A percentile compares a stretch with the other conserved stretches of the same genome.
These are phyloP conservation scores for Scutellaria galericulata DNA, from an alignment of 257 asterid genomes.

Conservation along the genomic window DNA sequence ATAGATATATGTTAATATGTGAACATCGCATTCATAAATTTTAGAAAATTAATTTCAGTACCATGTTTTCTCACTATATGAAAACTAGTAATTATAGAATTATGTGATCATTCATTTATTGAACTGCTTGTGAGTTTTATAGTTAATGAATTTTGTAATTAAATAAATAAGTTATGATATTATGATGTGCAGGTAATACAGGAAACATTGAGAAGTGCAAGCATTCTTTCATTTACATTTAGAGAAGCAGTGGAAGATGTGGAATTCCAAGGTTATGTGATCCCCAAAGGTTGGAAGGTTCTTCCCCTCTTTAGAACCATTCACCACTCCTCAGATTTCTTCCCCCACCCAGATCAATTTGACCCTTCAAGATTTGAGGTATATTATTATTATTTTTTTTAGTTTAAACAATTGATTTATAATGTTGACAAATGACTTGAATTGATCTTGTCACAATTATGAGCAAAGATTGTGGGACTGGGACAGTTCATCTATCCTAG, in stretches of 20 bases:
- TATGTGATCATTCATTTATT: no score
- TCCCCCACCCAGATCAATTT: constrained; percentile 67
- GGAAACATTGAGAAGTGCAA: constrained; percentile 70
- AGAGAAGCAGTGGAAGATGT: constrained; percentile 77
- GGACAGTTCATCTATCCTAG: constrained; percentile 33
- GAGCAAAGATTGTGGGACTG: constrained; percentile 13
- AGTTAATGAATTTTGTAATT: no score
- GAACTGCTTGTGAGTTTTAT: no score
- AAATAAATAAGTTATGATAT: no score
- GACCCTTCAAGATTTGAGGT: constrained; percentile 87
- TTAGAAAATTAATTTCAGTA: no score
- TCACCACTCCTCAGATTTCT: constrained; percentile 64
- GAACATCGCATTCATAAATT: no score
- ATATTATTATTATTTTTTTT: neutral
- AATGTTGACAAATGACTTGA: neutral
- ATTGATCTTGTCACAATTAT: neutral
- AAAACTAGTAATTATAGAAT: no score
- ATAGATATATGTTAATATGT: no score
- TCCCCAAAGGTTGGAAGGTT: constrained; percentile 87
- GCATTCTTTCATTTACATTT: constrained; percentile 73
- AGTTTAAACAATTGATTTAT: neutral
- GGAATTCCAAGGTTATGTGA: constrained; percentile 63
- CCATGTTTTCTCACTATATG: no score
- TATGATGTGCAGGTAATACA: constrained; percentile 55
- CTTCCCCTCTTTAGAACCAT: constrained; percentile 76